Evolutionary conservation across 225 moss, liverwort and hornwort genomes (phyloP).

Genomic region (Rhytidiadelphus loreus): DNA sequence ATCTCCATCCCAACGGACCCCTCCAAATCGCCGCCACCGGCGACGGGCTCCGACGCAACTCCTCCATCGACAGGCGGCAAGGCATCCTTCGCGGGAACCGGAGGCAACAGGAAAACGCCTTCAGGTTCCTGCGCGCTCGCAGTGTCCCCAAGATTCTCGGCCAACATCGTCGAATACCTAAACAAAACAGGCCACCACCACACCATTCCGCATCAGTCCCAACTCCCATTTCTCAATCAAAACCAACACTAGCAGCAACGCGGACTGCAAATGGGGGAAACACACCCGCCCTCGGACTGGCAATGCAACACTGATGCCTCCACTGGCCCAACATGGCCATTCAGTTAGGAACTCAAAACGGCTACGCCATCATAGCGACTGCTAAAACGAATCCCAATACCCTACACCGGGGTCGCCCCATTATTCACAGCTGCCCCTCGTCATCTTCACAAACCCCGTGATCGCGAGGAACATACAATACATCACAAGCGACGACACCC

Average conservation of each 20-base stretch:
- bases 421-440: neutral
- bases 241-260: neutral
- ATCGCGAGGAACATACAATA: neutral
- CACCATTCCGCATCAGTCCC: neutral
- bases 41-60: neutral
- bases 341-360: neutral
- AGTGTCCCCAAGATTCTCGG: slow-evolving; percentile 73
- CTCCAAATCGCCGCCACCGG: neutral
- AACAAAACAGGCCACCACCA: neutral
- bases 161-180: slow-evolving; percentile 99
- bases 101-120: slow-evolving; percentile 21
- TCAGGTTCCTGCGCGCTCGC: slow-evolving; percentile 7
- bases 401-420: neutral
- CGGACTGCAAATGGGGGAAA: neutral
- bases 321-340: neutral
- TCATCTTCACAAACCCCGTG: neutral
- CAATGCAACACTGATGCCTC: neutral
- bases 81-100: neutral
- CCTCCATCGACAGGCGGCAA: neutral
- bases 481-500: neutral
- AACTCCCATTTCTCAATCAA: neutral
- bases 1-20: slow-evolving; percentile 9
- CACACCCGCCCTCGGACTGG: neutral
- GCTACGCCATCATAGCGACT: neutral
- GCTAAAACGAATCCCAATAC: neutral